A percentile compares a stretch with the other conserved stretches of the same genome.
Evolutionary conservation across 1,284 basidiomycete species (phyloP).

Genomic region (Rhodotorula sp.): DNA sequence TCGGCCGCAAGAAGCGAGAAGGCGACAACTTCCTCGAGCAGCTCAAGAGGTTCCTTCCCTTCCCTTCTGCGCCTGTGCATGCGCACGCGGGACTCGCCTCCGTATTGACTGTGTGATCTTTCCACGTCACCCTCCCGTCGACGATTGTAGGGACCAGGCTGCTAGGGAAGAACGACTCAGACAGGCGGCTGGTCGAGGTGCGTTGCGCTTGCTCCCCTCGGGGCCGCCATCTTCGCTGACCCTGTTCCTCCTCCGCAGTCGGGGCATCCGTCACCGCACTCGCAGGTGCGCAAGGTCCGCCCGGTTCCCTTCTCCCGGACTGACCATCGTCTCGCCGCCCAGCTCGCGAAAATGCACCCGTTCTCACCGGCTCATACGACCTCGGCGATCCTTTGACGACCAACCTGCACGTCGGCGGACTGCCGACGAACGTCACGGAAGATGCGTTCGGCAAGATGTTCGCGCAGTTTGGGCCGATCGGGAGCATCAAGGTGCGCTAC

Average conservation of each 20-base stretch:
- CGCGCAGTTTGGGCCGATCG: conserved; percentile 59
- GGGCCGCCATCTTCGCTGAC: not conserved
- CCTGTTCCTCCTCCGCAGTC: conserved; percentile 44
- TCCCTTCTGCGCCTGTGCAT: not conserved
- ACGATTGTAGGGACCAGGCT: conserved; percentile 72
- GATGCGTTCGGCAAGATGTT: conserved; percentile 81
- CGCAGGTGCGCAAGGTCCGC: conserved; percentile 59
- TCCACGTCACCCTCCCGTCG: not conserved
- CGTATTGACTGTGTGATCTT: conserved; percentile 1
- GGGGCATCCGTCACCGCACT: conserved; percentile 76
- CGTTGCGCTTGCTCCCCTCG: not conserved
- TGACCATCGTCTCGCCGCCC: not conserved
- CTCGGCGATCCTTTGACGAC: conserved; percentile 82
- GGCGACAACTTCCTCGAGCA: conserved; percentile 93
- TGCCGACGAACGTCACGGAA: conserved; percentile 81
- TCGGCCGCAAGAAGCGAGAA: conserved; percentile 80
- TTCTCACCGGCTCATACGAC: conserved; percentile 70
- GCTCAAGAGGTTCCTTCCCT: conserved; percentile 68
- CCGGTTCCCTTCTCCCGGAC: too few species aligned
- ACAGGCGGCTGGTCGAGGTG: conserved; percentile 54
- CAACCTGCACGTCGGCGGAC: conserved; percentile 70
- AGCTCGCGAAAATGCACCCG: conserved; percentile 39
- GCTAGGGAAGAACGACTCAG: conserved; percentile 78
- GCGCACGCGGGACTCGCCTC: not conserved
- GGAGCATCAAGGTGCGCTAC: conserved; percentile 50